A percentile compares a stretch with the other conserved stretches of the same genome.
Evolutionary conservation across 345 rosid genomes (phyloP).

Genomic region (Eucalyptus regnans): DNA sequence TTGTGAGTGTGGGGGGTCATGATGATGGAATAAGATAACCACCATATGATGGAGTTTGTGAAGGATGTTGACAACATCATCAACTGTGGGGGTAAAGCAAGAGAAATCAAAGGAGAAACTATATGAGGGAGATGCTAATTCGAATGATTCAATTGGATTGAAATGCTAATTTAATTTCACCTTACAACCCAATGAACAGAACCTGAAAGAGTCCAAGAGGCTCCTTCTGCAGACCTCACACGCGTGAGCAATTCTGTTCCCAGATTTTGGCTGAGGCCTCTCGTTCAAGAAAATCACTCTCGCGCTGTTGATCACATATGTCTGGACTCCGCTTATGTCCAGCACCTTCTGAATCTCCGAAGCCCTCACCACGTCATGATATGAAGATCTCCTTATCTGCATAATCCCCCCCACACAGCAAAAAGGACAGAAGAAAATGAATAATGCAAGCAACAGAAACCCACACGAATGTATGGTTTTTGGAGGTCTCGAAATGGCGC

Average conservation of each 20-base stretch:
- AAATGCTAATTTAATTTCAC: constrained; percentile 5
- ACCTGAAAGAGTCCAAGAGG: constrained; percentile 72
- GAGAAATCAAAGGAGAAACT: neutral
- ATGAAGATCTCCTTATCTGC: constrained; percentile 83
- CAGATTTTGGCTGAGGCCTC: constrained; percentile 63
- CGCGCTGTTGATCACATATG: constrained; percentile 88
- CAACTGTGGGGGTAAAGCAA: neutral
- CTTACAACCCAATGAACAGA: constrained; percentile 96
- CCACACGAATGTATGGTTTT: neutral
- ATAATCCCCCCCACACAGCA: neutral
- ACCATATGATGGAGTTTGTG: constrained; percentile 5
- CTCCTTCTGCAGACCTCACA: constrained; percentile 83
- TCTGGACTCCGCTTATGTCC: constrained; percentile 79
- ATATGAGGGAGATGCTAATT: neutral
- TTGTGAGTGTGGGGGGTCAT: constrained; percentile 4
- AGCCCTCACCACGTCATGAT: constrained; percentile 85
- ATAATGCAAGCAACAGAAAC: neutral
- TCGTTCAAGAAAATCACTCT: constrained; percentile 74
- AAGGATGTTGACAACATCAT: neutral
- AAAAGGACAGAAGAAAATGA: neutral
- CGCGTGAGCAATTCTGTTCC: constrained; percentile 9
- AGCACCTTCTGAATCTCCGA: constrained; percentile 62
- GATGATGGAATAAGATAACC: neutral
- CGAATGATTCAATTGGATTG: neutral
- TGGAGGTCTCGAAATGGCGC: neutral